A percentile compares a stretch with the other conserved stretches of the same genome.
Conservation (phyloP, 2,329 filamentous ascomycete genomes). For the Phialemonium atrogriseum region DNA sequence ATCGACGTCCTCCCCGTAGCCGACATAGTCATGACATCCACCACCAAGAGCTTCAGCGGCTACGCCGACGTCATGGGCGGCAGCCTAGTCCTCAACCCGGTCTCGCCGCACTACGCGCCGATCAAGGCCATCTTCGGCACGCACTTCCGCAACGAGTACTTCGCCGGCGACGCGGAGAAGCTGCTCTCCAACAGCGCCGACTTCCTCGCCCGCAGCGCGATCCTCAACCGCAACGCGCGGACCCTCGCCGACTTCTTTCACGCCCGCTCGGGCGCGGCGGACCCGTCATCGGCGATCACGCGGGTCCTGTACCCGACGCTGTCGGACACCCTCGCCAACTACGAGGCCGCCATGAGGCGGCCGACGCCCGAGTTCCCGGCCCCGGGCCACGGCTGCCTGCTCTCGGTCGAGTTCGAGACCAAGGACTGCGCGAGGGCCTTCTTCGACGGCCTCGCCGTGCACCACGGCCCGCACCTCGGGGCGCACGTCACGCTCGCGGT, state of each 20-base stretch:
- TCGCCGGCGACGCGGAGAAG: conserved; percentile 33
- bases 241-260: conserved; percentile 36
- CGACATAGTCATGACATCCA: conserved; percentile 41
- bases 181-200: conserved; percentile 41
- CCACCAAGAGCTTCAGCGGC: conserved; percentile 53
- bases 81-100: conserved; percentile 39
- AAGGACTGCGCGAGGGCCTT: conserved; percentile 33
- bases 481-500: conserved; percentile 42
- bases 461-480: conserved; percentile 44
- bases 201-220: conserved; percentile 46
- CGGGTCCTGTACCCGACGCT: conserved; percentile 34
- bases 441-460: conserved; percentile 39
- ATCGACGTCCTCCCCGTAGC: conserved; percentile 39
- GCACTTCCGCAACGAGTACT: conserved; percentile 36
- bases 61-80: conserved; percentile 47
- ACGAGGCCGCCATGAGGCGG: conserved; percentile 26
- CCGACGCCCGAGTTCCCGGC: conserved; percentile 32
- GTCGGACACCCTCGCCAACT: conserved; percentile 24
- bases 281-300: conserved; percentile 19
- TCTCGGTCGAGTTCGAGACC: conserved; percentile 41
- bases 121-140: conserved; percentile 23
- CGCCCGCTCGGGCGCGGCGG: conserved; percentile 22
- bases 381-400: conserved; percentile 48
- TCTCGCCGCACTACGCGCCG: conserved; percentile 28
- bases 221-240: conserved; percentile 43